Percentiles rank a stretch among this genome's conserved stretches.
Evolutionary conservation across 306 rosid species (phyloP).

Genomic region (Acacia melanoxylon): DNA sequence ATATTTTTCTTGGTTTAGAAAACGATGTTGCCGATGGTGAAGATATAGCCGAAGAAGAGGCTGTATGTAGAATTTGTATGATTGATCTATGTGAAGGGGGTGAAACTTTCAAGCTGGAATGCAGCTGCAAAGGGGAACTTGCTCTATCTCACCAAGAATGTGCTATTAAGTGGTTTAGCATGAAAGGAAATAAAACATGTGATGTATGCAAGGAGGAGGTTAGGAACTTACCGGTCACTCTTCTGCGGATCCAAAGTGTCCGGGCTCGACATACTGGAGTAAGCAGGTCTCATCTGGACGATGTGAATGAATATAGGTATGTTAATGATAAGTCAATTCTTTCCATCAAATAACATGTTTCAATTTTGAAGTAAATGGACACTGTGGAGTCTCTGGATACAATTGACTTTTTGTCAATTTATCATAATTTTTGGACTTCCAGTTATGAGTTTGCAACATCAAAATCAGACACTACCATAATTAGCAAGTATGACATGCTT

Average conservation of each 20-base stretch:
- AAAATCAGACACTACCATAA: neutral
- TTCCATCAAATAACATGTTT: neutral
- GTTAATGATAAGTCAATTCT: constrained; percentile 4
- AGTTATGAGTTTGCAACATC: constrained; percentile 9
- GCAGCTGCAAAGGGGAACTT: constrained; percentile 99
- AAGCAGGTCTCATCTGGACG: constrained; percentile 54
- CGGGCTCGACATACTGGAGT: constrained; percentile 52
- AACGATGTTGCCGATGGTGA: constrained; percentile 62
- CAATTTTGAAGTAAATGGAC: neutral
- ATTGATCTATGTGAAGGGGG: constrained; percentile 95
- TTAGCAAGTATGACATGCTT: neutral
- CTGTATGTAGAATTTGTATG: constrained; percentile 93
- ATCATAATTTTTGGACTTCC: neutral
- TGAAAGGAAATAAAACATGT: constrained; percentile 93
- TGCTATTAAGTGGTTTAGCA: constrained; percentile 93
- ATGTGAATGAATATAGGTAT: constrained; percentile 70
- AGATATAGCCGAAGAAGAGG: constrained; percentile 96
- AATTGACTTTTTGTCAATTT: neutral
- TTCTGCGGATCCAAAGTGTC: constrained; percentile 79
- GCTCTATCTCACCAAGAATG: constrained; percentile 98
- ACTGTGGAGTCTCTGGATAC: neutral
- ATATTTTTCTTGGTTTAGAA: constrained; percentile 51
- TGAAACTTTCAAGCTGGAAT: constrained; percentile 95
- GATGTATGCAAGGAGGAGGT: constrained; percentile 95
- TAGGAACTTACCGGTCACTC: constrained; percentile 80